Evolutionary conservation across 2,329 filamentous ascomycete species (phyloP).

Genomic region (Metarhizium guizhouense): DNA sequence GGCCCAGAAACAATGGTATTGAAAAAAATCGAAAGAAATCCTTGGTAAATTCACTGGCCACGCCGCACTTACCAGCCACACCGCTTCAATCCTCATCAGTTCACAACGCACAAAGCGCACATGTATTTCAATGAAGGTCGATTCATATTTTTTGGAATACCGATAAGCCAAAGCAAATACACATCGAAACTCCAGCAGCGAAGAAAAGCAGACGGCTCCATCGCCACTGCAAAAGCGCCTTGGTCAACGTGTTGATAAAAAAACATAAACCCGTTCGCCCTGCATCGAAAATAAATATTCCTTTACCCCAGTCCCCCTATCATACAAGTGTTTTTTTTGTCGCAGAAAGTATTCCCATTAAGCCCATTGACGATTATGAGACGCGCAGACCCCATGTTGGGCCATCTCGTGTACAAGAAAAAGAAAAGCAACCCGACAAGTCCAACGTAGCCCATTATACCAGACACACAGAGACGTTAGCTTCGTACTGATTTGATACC

Average conservation of each 20-base stretch:
- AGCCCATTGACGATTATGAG: not conserved
- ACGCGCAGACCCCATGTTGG: not conserved
- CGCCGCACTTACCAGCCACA: not conserved
- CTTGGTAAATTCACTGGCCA: too few species aligned
- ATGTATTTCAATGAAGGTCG: constrained; percentile 9
- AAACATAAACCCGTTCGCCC: constrained; percentile 12
- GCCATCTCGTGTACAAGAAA: not conserved
- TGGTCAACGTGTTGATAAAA: constrained; percentile 1
- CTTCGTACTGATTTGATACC: constrained; percentile 2
- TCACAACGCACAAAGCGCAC: not conserved
- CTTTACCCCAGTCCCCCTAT: constrained; percentile 1
- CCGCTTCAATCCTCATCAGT: not conserved
- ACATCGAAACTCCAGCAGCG: constrained; percentile 8
- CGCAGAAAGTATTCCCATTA: constrained; percentile 3
- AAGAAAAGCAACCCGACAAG: not conserved
- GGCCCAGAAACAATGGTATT: too few species aligned
- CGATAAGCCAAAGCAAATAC: constrained; percentile 8
- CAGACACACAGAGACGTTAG: constrained; percentile 6
- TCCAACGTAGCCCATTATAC: not conserved
- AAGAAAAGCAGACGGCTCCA: not conserved
- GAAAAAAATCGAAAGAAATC: too few species aligned
- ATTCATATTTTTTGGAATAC: constrained; percentile 12
- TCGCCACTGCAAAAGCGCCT: constrained; percentile 3
- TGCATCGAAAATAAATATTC: constrained; percentile 5
- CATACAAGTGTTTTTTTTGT: not conserved